Percentiles rank a stretch among this genome's conserved stretches.
These are phyloP conservation scores for Syzygium malaccense DNA, from an alignment of 441 rosid species.

Conservation along the genomic window DNA sequence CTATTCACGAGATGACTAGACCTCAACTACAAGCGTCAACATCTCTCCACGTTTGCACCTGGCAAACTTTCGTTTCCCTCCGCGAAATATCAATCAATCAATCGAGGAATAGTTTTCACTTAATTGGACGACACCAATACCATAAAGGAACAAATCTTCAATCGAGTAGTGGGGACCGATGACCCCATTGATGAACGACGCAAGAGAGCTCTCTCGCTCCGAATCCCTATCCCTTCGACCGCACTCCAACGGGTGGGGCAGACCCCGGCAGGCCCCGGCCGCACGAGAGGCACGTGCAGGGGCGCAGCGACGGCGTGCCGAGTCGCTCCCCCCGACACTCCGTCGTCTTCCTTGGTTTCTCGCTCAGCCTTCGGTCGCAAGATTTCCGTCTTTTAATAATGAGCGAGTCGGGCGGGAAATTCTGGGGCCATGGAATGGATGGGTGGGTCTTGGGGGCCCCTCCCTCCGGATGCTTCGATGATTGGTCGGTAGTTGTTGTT, in stretches of 20 bases:
- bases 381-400: neutral
- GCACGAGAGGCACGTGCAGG: neutral
- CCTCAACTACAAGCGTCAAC: neutral
- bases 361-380: neutral
- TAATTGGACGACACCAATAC: too few relatives aligned
- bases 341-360: neutral
- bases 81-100: accelerated
- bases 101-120: neutral
- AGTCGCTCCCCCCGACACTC: neutral
- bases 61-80: neutral
- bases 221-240: neutral
- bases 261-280: neutral
- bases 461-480: neutral
- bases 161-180: neutral
- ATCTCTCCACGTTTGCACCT: neutral
- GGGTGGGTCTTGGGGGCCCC: neutral
- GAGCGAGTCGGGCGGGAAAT: neutral
- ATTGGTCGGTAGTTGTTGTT: neutral
- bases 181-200: neutral
- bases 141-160: too few relatives aligned
- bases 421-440: neutral
- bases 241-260: neutral
- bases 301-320: neutral
- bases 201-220: neutral
- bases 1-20: neutral